Evolutionary conservation across 345 rosid genomes (phyloP), one percentile per base, ranked within the genome.

Genomic region (Barbarea vulgaris): DNA sequence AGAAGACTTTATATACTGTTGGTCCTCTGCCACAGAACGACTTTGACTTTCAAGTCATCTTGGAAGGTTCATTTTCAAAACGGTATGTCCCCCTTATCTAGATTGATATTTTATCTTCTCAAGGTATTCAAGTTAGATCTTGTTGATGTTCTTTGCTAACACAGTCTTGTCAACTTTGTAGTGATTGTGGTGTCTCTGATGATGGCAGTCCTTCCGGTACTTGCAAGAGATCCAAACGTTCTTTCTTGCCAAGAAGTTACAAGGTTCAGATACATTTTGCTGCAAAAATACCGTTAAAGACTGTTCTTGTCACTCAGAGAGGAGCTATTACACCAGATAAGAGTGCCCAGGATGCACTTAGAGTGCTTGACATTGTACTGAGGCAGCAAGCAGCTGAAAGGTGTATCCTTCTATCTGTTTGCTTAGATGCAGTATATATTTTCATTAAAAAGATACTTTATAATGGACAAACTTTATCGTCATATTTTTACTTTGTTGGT

Each of bases 371-470:
- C 77, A 87, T 81, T 69, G 80, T 81, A 50, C 69, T 91, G 71
- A 85, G 97, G 87, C 97, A 94, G 83, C 91, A 88, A 74, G 97
- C 93, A 33, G 86, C 95, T 22, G 87, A 79, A 65, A 80, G 90
- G 98, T 88, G 48, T 66, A 22, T 17, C 14, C 14, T 25, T 67
- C 48, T 62, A 27, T 59, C 44, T 56, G 21, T 74, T 41, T 64
- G 8, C 39, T 30, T 33, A 60, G 74, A 30, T 62, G 57, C 19
- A 17, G 56, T 63, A 46, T 15, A 41, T 69, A 37, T 52, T 31
- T 53, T 33, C 37, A 17, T 17, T 21, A 9, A 34, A 53, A 24
- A 51, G 8, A 47, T 68, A 22, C 64, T 55, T 57, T 42, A 28
- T 58, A 27, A 24, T 34, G 58, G 37, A 73, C 31, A 25, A 34